Conservation (phyloP, 495 filamentous ascomycete species). For the Aspergillus bertholletiae region DNA sequence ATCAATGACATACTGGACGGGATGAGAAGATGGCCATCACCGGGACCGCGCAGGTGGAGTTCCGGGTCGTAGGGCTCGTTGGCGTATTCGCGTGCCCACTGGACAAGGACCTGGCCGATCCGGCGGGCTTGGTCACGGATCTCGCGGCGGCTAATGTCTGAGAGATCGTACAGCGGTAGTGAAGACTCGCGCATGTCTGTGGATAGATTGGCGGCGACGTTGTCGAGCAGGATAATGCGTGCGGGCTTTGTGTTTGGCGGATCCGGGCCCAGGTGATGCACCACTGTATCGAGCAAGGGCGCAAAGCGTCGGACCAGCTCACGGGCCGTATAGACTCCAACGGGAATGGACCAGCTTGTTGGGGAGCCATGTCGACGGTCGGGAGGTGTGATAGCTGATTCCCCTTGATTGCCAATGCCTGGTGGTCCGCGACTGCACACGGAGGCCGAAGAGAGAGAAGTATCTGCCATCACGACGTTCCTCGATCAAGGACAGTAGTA, state of each 20-base stretch:
- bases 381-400: neutral
- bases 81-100: conserved; percentile 21
- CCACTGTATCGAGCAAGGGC: conserved; percentile 25
- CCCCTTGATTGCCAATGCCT: neutral
- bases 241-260: conserved; percentile 8
- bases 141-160: conserved; percentile 22
- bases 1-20: conserved; percentile 23
- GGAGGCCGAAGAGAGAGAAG: neutral
- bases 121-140: conserved; percentile 23
- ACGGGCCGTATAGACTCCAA: conserved; percentile 26
- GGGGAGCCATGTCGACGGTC: neutral
- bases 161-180: conserved; percentile 11
- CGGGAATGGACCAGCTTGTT: neutral
- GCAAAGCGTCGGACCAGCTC: conserved; percentile 25
- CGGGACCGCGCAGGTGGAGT: conserved; percentile 25
- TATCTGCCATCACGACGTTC: neutral
- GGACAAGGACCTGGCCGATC: conserved; percentile 23
- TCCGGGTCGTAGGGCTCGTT: neutral
- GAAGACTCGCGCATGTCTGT: conserved; percentile 29
- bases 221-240: conserved; percentile 23
- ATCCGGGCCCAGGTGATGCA: conserved; percentile 22
- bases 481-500: neutral
- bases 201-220: conserved; percentile 22
- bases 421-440: neutral
- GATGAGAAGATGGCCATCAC: conserved; percentile 29